phyloP scores from a whole-genome alignment of 176 grass and related monocot genomes.

The Cenchrus purpureus region DNA sequence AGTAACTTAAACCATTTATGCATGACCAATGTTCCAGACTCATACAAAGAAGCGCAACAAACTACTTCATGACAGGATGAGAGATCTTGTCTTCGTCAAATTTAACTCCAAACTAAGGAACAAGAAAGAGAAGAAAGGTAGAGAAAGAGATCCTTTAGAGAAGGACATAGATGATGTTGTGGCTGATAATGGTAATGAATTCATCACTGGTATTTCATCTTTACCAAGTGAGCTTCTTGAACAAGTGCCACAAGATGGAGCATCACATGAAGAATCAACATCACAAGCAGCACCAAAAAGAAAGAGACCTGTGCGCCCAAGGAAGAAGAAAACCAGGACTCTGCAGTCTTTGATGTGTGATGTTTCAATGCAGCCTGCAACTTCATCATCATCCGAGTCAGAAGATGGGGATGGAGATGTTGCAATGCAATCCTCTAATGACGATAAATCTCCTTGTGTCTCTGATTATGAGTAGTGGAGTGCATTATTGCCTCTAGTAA shows the following conservation, averaged over 20 bases:
- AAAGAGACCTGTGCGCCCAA: background rate
- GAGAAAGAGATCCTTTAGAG: too few relatives aligned
- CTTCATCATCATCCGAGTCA: background rate
- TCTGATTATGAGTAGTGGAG: background rate
- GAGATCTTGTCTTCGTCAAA: too few relatives aligned
- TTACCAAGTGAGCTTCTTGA: background rate
- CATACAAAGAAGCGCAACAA: too few relatives aligned
- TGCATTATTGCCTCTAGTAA: too few relatives aligned
- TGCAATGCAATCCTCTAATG: background rate
- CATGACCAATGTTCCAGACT: too few relatives aligned
- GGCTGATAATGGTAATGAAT: background rate
- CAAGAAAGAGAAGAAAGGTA: too few relatives aligned
- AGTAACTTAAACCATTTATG: too few relatives aligned
- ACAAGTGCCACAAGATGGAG: background rate
- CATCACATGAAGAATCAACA: background rate
- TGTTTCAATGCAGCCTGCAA: background rate
- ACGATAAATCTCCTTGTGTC: background rate
- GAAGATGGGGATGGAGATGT: background rate
- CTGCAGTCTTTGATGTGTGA: background rate
- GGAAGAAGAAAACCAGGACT: background rate
- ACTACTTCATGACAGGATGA: too few relatives aligned
- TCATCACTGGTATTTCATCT: background rate
- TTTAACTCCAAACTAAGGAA: too few relatives aligned
- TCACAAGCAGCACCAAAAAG: background rate
- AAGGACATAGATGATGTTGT: too few relatives aligned